Evolutionary conservation across 2,329 filamentous ascomycete species (phyloP), one percentile per base, ranked within the genome.

Genomic region (Thielaviopsis populi): DNA sequence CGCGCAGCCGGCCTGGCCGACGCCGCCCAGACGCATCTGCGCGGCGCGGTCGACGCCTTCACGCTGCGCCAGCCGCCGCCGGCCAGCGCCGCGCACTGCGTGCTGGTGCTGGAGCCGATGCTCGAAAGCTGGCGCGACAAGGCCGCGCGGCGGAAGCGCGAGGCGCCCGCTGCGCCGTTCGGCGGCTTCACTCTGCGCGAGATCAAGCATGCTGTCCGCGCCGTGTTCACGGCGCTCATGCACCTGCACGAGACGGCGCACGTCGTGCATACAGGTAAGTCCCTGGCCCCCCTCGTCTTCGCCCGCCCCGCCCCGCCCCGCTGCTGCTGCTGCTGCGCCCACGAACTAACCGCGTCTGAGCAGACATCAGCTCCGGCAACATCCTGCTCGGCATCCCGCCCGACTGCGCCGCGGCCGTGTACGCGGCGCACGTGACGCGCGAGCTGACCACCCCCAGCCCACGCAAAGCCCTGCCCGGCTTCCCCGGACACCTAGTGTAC

Each of bases 281-380:
- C 10, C n/a, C 15, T n/a, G n/a, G n/a, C n/a, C n/a, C n/a, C n/a
- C n/a, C n/a, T n/a, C n/a, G n/a, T n/a, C n/a, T n/a, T n/a, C n/a
- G n/a, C 58, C 11, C 58, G 10, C 53, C 17, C 19, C 22, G 3
- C 27, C 4, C 10, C 27, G 4, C 27, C 27, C 3, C 13, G 24
- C 8, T 5, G 8, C 17, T 7, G 24, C 50, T 4, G 2, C 11
- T 17, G 11, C 27, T 54, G 15, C 22, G 15, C 13, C 41, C 6
- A 13, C 22, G 1, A 13, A 11, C 50, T 54, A 54, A 54, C 13
- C n/a, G 15, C 15, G 13, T 11, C 11, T 3, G 5, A 17, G 13
- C 27, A 60, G 58, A 60, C 58, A 60, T 60, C 58, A 60, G 37
- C 58, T 24, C 58, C 22, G 24, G 40, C 22, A 60, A 60, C 24